These are phyloP conservation scores for Dimargaris xerosporica DNA, from an alignment of 192 early-diverging fungal species.

Conservation along the genomic window DNA sequence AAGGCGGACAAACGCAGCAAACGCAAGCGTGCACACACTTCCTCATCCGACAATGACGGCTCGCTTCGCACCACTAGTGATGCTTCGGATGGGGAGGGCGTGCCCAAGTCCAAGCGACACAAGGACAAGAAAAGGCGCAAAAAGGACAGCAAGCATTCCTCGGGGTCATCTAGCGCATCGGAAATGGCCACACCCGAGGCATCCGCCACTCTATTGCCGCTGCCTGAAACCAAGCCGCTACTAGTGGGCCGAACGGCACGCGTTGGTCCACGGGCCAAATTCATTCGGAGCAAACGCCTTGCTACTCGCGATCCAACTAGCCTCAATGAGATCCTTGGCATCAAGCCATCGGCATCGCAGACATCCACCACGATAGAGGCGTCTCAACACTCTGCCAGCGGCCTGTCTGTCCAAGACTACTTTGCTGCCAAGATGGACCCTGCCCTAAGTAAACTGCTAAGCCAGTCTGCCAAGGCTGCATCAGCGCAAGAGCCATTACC, in stretches of 20 bases:
- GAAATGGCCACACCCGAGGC: neutral
- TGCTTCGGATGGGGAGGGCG: neutral
- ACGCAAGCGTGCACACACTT: slow-evolving; percentile 12
- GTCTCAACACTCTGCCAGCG: too few relatives aligned
- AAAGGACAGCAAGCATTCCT: neutral
- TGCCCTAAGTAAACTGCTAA: too few relatives aligned
- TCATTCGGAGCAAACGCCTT: neutral
- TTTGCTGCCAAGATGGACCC: too few relatives aligned
- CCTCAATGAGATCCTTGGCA: slow-evolving; percentile 2
- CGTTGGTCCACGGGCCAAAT: neutral
- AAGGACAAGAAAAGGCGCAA: neutral
- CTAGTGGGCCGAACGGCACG: neutral
- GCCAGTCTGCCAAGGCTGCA: too few relatives aligned
- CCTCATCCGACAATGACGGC: slow-evolving; percentile 3
- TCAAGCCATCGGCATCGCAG: too few relatives aligned
- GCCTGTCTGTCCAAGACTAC: too few relatives aligned
- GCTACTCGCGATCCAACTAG: neutral
- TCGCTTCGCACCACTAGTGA: neutral
- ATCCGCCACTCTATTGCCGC: neutral
- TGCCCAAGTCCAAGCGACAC: neutral
- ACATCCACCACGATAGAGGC: too few relatives aligned
- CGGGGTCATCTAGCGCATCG: neutral
- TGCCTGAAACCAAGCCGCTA: neutral
- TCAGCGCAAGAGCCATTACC: too few relatives aligned
- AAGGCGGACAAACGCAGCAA: slow-evolving; percentile 18